Evolutionary conservation across 176 grass and related monocot species (phyloP).

Genomic region (Oryza meridionalis): DNA sequence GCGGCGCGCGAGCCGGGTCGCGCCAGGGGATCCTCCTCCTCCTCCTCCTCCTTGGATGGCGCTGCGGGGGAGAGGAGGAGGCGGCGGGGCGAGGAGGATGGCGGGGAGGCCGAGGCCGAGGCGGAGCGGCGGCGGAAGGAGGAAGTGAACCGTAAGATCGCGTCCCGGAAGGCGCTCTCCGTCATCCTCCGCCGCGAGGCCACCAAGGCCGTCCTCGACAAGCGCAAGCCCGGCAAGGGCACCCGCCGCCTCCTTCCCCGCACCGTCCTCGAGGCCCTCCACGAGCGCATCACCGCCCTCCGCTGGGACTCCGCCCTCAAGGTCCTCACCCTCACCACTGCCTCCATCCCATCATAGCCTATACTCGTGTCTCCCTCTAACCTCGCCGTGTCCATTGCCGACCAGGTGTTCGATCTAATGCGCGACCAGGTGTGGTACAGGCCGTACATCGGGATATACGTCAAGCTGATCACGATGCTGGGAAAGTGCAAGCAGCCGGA

Average conservation of each 20-base stretch:
- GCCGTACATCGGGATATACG: conserved; percentile 79
- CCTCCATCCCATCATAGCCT: not conserved
- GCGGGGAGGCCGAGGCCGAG: not conserved
- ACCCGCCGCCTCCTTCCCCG: conserved; percentile 82
- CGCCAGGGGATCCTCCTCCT: not conserved
- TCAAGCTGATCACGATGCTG: conserved; percentile 95
- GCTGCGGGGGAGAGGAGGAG: conserved; percentile 24
- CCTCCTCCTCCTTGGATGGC: not conserved
- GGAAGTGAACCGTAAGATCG: conserved; percentile 85
- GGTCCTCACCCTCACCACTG: conserved; percentile 33
- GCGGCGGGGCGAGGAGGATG: conserved; percentile 24
- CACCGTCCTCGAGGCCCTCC: conserved; percentile 89
- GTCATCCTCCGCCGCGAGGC: conserved; percentile 90
- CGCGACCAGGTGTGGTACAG: conserved; percentile 92
- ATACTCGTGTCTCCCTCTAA: not conserved
- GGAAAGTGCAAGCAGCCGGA: conserved; percentile 91
- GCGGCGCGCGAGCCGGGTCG: conserved; percentile 25
- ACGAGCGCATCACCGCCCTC: conserved; percentile 74
- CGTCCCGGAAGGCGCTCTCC: conserved; percentile 82
- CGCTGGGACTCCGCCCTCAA: conserved; percentile 93
- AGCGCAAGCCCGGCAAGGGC: conserved; percentile 66
- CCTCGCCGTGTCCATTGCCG: not conserved
- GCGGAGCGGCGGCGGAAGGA: conserved; percentile 61
- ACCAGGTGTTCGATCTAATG: conserved; percentile 90
- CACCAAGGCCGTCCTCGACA: conserved; percentile 88